A percentile compares a stretch with the other conserved stretches of the same genome.
Conservation (phyloP, 495 filamentous ascomycete genomes). For the Penicillium lagena region DNA sequence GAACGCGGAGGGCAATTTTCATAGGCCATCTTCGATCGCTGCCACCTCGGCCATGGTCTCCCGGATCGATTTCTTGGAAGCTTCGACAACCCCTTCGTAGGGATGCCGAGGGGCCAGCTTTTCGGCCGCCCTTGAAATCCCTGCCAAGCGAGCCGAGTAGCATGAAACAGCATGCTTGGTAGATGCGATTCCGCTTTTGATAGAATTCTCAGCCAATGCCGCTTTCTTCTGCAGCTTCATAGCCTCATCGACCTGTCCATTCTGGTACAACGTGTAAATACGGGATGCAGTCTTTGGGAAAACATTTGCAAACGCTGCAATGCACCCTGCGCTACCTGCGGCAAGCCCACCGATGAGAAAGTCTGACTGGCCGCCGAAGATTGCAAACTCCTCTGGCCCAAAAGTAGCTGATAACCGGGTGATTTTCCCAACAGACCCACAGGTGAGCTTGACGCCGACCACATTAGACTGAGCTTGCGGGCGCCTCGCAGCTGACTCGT, state of each 20-base stretch:
- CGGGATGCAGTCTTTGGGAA: conserved; percentile 58
- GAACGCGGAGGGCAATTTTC: no score
- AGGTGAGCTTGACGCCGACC: conserved; percentile 65
- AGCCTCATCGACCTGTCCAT: conserved; percentile 59
- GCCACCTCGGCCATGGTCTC: conserved; percentile 33
- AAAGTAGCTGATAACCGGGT: conserved; percentile 51
- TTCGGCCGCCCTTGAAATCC: conserved; percentile 11
- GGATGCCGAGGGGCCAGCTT: conserved; percentile 47
- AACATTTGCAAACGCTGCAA: conserved; percentile 63
- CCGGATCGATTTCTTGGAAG: conserved; percentile 38
- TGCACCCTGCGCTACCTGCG: conserved; percentile 44
- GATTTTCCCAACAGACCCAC: conserved; percentile 63
- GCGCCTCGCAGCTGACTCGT: conserved; percentile 34
- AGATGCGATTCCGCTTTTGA: conserved; percentile 66
- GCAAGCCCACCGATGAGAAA: conserved; percentile 55
- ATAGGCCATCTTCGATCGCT: conserved; percentile 9
- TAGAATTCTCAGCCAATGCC: conserved; percentile 72
- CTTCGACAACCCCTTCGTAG: conserved; percentile 43
- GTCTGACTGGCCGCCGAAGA: conserved; percentile 65
- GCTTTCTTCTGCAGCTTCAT: conserved; percentile 64
- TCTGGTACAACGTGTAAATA: conserved; percentile 57
- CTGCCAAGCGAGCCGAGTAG: conserved; percentile 18
- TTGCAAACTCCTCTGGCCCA: conserved; percentile 47
- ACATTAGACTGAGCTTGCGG: conserved; percentile 44
- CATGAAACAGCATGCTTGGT: conserved; percentile 56